Conservation (phyloP, 2,329 filamentous ascomycete genomes). For the Arthrinium phaeospermum region DNA sequence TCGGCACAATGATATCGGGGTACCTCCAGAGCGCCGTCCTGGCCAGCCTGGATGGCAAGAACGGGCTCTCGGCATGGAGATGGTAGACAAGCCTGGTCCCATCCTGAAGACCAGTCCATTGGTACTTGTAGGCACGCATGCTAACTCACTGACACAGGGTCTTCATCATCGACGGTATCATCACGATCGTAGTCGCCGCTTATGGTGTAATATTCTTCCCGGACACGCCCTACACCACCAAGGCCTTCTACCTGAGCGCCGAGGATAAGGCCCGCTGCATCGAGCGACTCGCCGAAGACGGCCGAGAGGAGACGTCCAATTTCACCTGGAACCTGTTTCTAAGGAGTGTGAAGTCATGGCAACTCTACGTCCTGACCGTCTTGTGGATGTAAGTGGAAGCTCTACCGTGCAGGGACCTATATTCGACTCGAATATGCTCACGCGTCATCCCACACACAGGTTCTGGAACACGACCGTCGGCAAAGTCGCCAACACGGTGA, state of each 20-base stretch:
- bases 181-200: slow-evolving; percentile 57
- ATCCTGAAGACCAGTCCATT: neutral
- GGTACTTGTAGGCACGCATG: neutral
- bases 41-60: slow-evolving; percentile 47
- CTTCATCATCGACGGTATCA: slow-evolving; percentile 54
- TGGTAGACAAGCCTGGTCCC: slow-evolving; percentile 39
- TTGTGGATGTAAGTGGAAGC: slow-evolving; percentile 32
- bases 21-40: slow-evolving; percentile 57
- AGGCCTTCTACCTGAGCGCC: slow-evolving; percentile 44
- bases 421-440: neutral
- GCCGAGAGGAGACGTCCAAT: slow-evolving; percentile 30
- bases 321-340: slow-evolving; percentile 34
- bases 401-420: neutral
- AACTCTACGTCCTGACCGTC: slow-evolving; percentile 36
- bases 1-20: slow-evolving; percentile 65
- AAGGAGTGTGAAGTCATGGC: slow-evolving; percentile 32
- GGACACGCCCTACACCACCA: slow-evolving; percentile 49
- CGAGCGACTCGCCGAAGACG: slow-evolving; percentile 36
- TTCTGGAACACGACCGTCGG: slow-evolving; percentile 37
- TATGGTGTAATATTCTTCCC: slow-evolving; percentile 58
- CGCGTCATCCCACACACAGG: slow-evolving; percentile 24
- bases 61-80: slow-evolving; percentile 57
- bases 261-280: slow-evolving; percentile 48
- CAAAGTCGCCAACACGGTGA: slow-evolving; percentile 37
- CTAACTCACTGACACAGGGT: slow-evolving; percentile 4